Evolutionary conservation across 2,329 filamentous ascomycete species (phyloP).

Genomic region (Trichothecium sympodiale): DNA sequence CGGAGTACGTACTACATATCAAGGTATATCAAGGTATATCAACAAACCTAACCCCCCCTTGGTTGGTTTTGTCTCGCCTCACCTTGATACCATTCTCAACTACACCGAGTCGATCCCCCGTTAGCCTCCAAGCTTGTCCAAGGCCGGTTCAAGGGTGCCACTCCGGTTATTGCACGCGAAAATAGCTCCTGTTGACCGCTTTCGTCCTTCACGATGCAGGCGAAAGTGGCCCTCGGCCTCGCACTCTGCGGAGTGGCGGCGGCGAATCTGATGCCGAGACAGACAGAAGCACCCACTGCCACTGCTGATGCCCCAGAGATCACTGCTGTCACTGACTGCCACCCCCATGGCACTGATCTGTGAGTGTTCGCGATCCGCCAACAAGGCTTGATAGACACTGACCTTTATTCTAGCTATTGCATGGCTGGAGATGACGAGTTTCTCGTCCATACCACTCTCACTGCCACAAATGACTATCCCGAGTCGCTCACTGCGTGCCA

Average conservation of each 20-base stretch:
- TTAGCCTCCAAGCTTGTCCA: too few relatives aligned
- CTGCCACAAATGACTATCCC: constrained; percentile 43
- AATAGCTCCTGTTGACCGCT: too few relatives aligned
- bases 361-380: constrained; percentile 14
- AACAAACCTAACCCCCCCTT: too few relatives aligned
- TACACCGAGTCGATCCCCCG: too few relatives aligned
- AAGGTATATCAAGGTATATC: too few relatives aligned
- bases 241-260: constrained; percentile 8
- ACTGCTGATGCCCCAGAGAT: constrained; percentile 13
- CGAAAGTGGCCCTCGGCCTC: too few relatives aligned
- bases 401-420: constrained; percentile 25
- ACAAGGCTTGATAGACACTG: constrained; percentile 1
- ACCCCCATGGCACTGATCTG: constrained; percentile 28
- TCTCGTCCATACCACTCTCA: constrained; percentile 33
- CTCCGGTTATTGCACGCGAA: too few relatives aligned
- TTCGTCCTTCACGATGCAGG: too few relatives aligned
- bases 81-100: too few relatives aligned
- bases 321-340: constrained; percentile 28
- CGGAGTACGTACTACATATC: too few relatives aligned
- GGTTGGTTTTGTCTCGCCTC: too few relatives aligned
- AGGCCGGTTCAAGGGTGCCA: too few relatives aligned
- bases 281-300: constrained; percentile 18
- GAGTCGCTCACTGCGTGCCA: constrained; percentile 56
- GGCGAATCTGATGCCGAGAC: constrained; percentile 15
- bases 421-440: constrained; percentile 31